phyloP scores from a whole-genome alignment of 1,284 basidiomycete species.

The Coriolopsis trogii region DNA sequence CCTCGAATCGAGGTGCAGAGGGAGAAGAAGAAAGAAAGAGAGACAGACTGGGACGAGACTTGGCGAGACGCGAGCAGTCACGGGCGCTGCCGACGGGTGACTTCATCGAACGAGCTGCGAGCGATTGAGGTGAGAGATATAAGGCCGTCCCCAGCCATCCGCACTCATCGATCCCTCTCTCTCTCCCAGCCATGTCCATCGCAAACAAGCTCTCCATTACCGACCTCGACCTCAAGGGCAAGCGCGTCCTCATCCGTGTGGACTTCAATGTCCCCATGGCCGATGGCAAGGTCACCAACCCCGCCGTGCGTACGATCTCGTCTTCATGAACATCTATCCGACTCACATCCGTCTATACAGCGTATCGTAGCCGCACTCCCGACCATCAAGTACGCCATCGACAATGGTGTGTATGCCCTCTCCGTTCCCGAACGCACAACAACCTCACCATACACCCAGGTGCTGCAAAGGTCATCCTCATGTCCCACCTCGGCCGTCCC shows the following conservation, averaged over 20 bases:
- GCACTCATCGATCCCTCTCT: slow-evolving; percentile 18
- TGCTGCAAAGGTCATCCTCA: slow-evolving; percentile 86
- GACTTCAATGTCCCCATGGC: slow-evolving; percentile 99
- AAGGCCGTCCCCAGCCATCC: slow-evolving; percentile 14
- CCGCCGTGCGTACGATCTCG: slow-evolving; percentile 67
- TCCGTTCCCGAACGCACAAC: slow-evolving; percentile 8
- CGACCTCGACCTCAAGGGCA: slow-evolving; percentile 88
- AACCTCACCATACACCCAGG: slow-evolving; percentile 46
- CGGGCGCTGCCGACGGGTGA: slow-evolving; percentile 25
- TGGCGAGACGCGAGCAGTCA: slow-evolving; percentile 22
- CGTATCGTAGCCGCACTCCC: slow-evolving; percentile 97
- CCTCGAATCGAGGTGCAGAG: no score
- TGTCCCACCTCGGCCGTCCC: slow-evolving; percentile 98
- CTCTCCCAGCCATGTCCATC: slow-evolving; percentile 78
- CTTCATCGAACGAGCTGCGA: slow-evolving; percentile 24
- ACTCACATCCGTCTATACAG: slow-evolving; percentile 44
- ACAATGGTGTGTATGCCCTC: slow-evolving; percentile 62
- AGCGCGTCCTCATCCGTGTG: slow-evolving; percentile 94
- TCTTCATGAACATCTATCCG: slow-evolving; percentile 8
- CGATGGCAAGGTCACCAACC: slow-evolving; percentile 93
- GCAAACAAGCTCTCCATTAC: slow-evolving; percentile 93
- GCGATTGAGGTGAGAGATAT: slow-evolving; percentile 22
- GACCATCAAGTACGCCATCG: slow-evolving; percentile 93
- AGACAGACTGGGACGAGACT: slow-evolving; percentile 14
- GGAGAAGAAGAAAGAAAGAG: no score